Conservation (phyloP, 1,139 yeast species). For the Debaryomyces nepalensis region DNA sequence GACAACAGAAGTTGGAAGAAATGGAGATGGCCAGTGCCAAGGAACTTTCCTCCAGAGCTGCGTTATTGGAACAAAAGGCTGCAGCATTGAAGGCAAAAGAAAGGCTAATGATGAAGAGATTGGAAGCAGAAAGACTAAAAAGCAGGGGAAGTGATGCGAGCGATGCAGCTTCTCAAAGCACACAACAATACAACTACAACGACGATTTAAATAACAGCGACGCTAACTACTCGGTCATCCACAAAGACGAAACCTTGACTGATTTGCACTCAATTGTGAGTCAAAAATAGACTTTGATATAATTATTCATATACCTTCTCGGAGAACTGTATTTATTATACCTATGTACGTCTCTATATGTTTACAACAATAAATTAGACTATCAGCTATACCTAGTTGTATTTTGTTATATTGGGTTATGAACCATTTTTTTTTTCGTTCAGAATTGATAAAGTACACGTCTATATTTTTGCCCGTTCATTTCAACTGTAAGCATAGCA, state of each 20-base stretch:
- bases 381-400: background rate
- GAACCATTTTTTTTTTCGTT: slow-evolving; percentile 5
- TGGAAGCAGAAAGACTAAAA: slow-evolving; percentile 26
- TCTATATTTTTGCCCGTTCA: slow-evolving; percentile 7
- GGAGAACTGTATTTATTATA: slow-evolving; percentile 1
- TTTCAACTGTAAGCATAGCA: slow-evolving; percentile 10
- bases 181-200: slow-evolving; percentile 2
- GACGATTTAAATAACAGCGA: slow-evolving; percentile 3
- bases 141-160: slow-evolving; percentile 14
- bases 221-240: slow-evolving; percentile 24
- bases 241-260: slow-evolving; percentile 58
- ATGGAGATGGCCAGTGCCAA: slow-evolving; percentile 77
- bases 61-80: slow-evolving; percentile 76
- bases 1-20: slow-evolving; percentile 78
- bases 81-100: slow-evolving; percentile 73
- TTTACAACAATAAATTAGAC: slow-evolving; percentile 1
- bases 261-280: slow-evolving; percentile 54
- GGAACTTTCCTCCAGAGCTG: slow-evolving; percentile 72
- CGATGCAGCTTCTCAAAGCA: slow-evolving; percentile 6
- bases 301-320: background rate
- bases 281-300: slow-evolving; percentile 7
- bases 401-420: slow-evolving; percentile 5
- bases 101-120: slow-evolving; percentile 49
- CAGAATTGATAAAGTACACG: slow-evolving; percentile 5
- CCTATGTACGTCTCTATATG: slow-evolving; percentile 1